Conservation (phyloP, 257 asterid species). For the Fraxinus quadrangulata region DNA sequence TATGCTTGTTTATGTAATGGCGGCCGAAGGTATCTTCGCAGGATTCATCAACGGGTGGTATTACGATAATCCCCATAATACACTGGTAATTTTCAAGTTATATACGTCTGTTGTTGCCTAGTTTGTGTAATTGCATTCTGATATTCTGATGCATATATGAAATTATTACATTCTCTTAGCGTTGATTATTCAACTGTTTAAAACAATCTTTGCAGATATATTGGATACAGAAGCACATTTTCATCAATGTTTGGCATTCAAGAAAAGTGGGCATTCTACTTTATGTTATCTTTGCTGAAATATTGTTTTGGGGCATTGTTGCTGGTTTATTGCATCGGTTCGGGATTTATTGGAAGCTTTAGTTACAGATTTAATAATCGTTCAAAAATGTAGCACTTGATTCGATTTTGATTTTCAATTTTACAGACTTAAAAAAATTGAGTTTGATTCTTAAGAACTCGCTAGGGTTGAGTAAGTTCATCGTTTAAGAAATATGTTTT, state of each 20-base stretch:
- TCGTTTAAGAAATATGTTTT: too few relatives aligned
- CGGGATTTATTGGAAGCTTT: slow-evolving; percentile 70
- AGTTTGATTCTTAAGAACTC: too few relatives aligned
- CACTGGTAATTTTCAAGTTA: slow-evolving; percentile 44
- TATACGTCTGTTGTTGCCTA: background rate
- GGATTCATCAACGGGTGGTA: slow-evolving; percentile 86
- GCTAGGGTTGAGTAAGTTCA: too few relatives aligned
- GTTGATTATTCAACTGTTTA: background rate
- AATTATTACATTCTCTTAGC: background rate
- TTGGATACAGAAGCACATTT: slow-evolving; percentile 80
- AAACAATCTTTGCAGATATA: slow-evolving; percentile 39
- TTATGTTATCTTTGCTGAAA: slow-evolving; percentile 63
- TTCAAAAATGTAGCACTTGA: too few relatives aligned
- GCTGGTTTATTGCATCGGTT: slow-evolving; percentile 57
- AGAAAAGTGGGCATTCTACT: slow-evolving; percentile 53
- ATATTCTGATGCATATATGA: background rate
- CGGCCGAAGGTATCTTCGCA: slow-evolving; percentile 69
- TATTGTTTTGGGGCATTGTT: slow-evolving; percentile 30
- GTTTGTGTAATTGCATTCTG: background rate
- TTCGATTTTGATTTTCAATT: too few relatives aligned
- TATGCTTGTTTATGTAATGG: slow-evolving; percentile 87
- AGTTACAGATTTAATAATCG: background rate
- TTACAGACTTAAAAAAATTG: too few relatives aligned
- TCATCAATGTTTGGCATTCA: slow-evolving; percentile 67
- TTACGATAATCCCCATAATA: slow-evolving; percentile 63